phyloP scores from a whole-genome alignment of 129 eudicot genomes.

The Chrysanthemum lavandulifolium region DNA sequence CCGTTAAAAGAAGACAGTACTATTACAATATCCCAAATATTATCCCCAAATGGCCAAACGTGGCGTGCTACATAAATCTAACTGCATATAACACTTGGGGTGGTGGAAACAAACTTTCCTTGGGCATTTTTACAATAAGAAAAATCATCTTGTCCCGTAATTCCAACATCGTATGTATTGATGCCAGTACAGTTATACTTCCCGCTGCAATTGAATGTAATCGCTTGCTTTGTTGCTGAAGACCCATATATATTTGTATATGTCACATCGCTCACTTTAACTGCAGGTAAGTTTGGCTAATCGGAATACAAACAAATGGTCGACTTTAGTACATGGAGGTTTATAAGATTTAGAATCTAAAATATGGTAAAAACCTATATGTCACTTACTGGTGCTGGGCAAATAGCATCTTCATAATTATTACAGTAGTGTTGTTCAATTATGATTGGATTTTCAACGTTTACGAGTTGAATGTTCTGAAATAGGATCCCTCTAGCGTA shows the following conservation, averaged over 20 bases:
- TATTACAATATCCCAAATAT: too few relatives aligned
- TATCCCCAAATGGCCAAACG: neutral
- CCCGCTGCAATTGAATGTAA: conserved; percentile 36
- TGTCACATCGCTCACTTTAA: conserved; percentile 35
- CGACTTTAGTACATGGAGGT: neutral
- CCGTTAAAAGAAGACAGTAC: too few relatives aligned
- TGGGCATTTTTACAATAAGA: conserved; percentile 19
- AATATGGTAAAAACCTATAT: too few relatives aligned
- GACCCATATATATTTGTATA: conserved; percentile 35
- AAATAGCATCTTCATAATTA: neutral
- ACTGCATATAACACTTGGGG: conserved; percentile 21
- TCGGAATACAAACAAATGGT: neutral
- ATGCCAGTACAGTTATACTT: conserved; percentile 32
- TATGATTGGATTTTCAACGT: conserved; percentile 38
- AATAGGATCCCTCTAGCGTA: conserved; percentile 31
- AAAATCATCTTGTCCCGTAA: conserved; percentile 20
- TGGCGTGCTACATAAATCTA: neutral
- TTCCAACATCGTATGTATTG: conserved; percentile 15
- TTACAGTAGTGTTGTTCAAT: conserved; percentile 46
- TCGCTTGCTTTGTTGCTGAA: conserved; percentile 27
- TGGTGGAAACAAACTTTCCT: conserved; percentile 18
- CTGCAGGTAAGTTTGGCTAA: conserved; percentile 22
- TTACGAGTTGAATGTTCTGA: conserved; percentile 29
- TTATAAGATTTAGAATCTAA: too few relatives aligned
- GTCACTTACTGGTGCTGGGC: conserved; percentile 28